Evolutionary conservation across 208 protist species (phyloP).

Genomic region (Jaenimonas drosophilae): DNA sequence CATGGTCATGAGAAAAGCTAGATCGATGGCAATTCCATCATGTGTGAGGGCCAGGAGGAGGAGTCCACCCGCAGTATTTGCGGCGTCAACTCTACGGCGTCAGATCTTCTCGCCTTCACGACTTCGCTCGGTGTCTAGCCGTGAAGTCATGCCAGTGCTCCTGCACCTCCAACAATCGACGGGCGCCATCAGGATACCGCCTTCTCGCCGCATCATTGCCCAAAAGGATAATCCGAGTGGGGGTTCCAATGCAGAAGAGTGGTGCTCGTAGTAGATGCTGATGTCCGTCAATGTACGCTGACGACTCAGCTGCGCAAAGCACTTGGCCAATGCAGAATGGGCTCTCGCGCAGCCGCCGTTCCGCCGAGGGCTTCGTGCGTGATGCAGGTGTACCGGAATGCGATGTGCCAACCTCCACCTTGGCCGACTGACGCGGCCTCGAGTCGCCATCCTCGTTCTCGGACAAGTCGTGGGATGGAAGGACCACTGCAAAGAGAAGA

Average conservation of each 20-base stretch:
- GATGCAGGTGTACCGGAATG: background rate
- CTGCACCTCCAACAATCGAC: conserved; percentile 18
- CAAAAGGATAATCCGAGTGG: conserved; percentile 60
- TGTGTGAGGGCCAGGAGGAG: no score
- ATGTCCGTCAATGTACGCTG: conserved; percentile 64
- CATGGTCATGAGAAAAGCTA: no score
- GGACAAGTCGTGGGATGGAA: conserved; percentile 62
- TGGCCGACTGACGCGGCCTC: background rate
- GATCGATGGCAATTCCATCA: no score
- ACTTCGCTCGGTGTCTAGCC: background rate
- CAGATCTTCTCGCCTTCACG: no score
- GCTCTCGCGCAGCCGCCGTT: conserved; percentile 35
- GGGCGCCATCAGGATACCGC: conserved; percentile 11
- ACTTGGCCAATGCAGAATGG: conserved; percentile 35
- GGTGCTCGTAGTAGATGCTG: conserved; percentile 54
- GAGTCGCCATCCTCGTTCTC: conserved; percentile 8
- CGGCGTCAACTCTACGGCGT: no score
- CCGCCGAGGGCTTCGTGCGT: conserved; percentile 7
- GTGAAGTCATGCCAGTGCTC: conserved; percentile 17
- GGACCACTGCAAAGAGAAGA: conserved; percentile 48
- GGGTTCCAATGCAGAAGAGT: conserved; percentile 56
- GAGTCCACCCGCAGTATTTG: no score
- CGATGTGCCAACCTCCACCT: background rate
- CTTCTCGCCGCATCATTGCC: conserved; percentile 24
- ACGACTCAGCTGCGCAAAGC: conserved; percentile 30